phyloP scores from a whole-genome alignment of 2,329 filamentous ascomycete genomes.

The Cercospora brassicicola region DNA sequence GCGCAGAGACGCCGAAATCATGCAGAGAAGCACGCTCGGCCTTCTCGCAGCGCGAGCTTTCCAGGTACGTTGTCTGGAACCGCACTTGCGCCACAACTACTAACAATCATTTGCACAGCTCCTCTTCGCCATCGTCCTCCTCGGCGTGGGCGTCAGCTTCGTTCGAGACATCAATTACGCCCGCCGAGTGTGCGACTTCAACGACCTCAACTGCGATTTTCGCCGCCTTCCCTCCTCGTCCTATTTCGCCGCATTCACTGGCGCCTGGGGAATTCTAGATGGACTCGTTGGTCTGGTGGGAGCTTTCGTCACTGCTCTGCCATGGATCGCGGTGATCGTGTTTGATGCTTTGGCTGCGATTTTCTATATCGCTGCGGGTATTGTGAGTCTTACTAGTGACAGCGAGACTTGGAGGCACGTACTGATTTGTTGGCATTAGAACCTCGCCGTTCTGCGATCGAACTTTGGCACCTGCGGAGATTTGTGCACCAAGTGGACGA shows the following conservation, averaged over 20 bases:
- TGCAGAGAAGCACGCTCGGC: slow-evolving; percentile 12
- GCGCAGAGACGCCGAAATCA: neutral
- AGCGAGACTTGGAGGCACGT: no score
- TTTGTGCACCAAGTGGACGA: slow-evolving; percentile 11
- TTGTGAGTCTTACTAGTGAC: no score
- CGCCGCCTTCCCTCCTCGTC: slow-evolving; percentile 1
- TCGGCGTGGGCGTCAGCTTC: slow-evolving; percentile 13
- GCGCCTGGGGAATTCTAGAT: slow-evolving; percentile 22
- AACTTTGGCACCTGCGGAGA: slow-evolving; percentile 2
- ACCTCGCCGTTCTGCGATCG: slow-evolving; percentile 12
- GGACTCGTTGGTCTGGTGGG: slow-evolving; percentile 18
- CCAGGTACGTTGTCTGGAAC: slow-evolving; percentile 4
- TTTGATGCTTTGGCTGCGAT: slow-evolving; percentile 21
- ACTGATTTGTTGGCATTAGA: no score
- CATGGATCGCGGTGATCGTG: slow-evolving; percentile 8
- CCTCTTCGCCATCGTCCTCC: slow-evolving; percentile 17
- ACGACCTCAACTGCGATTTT: neutral
- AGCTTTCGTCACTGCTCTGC: slow-evolving; percentile 14
- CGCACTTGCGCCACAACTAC: neutral
- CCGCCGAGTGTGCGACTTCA: slow-evolving; percentile 1
- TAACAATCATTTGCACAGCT: neutral
- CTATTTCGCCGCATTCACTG: slow-evolving; percentile 17
- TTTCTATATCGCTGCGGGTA: slow-evolving; percentile 24
- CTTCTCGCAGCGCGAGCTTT: slow-evolving; percentile 13
- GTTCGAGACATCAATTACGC: neutral